phyloP scores from a whole-genome alignment of 2,329 filamentous ascomycete species.

The Alternaria gansuensis region DNA sequence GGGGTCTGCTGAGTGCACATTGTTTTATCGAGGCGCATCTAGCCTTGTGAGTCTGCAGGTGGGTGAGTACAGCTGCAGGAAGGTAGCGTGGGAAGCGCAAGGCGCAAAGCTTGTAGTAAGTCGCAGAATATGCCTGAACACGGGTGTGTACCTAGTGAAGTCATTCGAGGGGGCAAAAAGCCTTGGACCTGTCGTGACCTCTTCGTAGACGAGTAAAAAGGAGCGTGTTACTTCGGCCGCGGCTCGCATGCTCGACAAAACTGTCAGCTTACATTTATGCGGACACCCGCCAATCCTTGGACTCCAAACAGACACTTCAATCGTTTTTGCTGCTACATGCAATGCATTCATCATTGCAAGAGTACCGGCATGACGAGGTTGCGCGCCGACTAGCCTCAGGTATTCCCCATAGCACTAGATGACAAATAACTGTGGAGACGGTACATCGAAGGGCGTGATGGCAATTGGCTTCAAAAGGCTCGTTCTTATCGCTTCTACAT shows the following conservation, averaged over 20 bases:
- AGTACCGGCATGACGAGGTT: neutral
- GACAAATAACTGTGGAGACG: constrained; percentile 13
- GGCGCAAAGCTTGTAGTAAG: neutral
- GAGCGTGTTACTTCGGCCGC: neutral
- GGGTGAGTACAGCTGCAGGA: neutral
- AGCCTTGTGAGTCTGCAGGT: constrained; percentile 1
- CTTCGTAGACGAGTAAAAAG: neutral
- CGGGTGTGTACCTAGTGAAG: neutral
- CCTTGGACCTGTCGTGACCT: neutral
- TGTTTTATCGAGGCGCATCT: constrained; percentile 15
- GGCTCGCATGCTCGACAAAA: neutral
- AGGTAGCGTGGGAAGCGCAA: neutral
- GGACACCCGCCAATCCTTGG: neutral
- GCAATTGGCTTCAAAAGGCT: neutral
- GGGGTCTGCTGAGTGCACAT: constrained; percentile 6
- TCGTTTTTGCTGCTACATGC: neutral
- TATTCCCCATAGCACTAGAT: constrained; percentile 10
- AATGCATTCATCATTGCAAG: neutral
- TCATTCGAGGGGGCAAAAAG: neutral
- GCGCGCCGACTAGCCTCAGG: constrained; percentile 1
- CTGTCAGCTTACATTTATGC: neutral
- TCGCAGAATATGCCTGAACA: neutral
- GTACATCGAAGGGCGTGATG: constrained; percentile 4
- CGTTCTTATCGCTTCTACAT: neutral
- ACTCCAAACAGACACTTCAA: neutral